Conservation (phyloP, 2,329 filamentous ascomycete species). For the Paraconiothyrium brasiliense region DNA sequence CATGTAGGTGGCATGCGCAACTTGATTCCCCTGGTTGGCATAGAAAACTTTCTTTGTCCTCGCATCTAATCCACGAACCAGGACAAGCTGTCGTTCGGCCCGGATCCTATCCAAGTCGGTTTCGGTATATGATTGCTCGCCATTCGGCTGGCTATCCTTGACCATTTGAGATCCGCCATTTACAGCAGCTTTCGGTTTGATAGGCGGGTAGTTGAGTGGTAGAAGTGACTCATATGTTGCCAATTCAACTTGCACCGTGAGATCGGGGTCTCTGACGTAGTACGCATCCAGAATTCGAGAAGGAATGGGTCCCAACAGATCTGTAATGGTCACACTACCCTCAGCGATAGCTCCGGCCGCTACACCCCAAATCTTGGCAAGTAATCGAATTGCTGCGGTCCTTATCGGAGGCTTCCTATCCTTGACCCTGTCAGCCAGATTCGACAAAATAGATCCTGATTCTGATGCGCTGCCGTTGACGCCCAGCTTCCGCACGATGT, state of each 20-base stretch:
- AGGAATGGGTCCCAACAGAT: conserved; percentile 82
- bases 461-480: conserved; percentile 77
- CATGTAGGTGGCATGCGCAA: conserved; percentile 76
- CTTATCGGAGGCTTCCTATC: conserved; percentile 85
- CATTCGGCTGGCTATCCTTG: conserved; percentile 64
- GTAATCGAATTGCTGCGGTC: conserved; percentile 83
- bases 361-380: conserved; percentile 93
- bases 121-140: conserved; percentile 54
- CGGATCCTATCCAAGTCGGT: conserved; percentile 78
- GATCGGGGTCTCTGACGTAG: conserved; percentile 88
- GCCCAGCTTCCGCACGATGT: conserved; percentile 84
- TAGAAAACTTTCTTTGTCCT: conserved; percentile 89
- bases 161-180: conserved; percentile 68
- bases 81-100: conserved; percentile 82
- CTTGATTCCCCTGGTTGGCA: conserved; percentile 81
- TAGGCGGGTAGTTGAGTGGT: conserved; percentile 86
- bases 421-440: conserved; percentile 85
- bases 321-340: conserved; percentile 78
- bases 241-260: conserved; percentile 84
- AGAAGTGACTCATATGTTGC: conserved; percentile 88
- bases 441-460: conserved; percentile 79
- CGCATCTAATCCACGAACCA: conserved; percentile 80
- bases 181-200: conserved; percentile 62
- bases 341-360: conserved; percentile 85
- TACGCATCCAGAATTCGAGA: conserved; percentile 85